Percentiles rank a stretch among this genome's conserved stretches.
phyloP scores from a whole-genome alignment of 139 green algal genomes.

The Chlorella sorokiniana region DNA sequence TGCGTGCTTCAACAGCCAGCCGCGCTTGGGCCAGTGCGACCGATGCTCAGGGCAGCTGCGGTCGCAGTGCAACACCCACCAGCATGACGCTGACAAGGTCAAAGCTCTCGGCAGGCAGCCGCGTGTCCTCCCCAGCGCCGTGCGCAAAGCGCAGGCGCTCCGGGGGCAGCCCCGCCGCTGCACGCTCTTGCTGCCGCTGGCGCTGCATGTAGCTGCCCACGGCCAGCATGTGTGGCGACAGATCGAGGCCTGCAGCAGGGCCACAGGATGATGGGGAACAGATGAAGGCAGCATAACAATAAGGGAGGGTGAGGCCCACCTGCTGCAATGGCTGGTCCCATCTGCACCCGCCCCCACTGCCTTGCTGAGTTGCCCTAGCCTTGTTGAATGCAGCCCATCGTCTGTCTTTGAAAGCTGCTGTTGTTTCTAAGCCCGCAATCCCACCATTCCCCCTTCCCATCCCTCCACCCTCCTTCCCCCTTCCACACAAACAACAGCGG shows the following conservation, averaged over 20 bases:
- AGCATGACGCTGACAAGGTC: slow-evolving; percentile 83
- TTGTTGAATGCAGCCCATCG: neutral
- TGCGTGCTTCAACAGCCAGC: neutral
- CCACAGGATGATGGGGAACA: neutral
- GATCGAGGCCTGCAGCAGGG: slow-evolving; percentile 63
- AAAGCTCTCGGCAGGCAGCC: slow-evolving; percentile 45
- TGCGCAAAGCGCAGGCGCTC: slow-evolving; percentile 66
- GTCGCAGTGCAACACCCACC: slow-evolving; percentile 24
- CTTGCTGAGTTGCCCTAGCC: neutral
- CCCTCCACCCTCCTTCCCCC: neutral
- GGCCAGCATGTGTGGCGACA: slow-evolving; percentile 77
- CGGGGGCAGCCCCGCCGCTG: slow-evolving; percentile 43
- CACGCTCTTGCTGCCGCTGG: slow-evolving; percentile 45
- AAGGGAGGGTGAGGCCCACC: neutral
- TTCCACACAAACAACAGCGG: too few relatives aligned
- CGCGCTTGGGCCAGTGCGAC: neutral
- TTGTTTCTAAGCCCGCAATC: neutral
- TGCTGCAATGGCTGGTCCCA: too few relatives aligned
- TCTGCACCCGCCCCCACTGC: neutral
- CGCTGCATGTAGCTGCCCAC: slow-evolving; percentile 64
- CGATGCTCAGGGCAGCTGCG: too few relatives aligned
- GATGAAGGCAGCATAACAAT: neutral
- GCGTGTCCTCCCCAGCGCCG: slow-evolving; percentile 64
- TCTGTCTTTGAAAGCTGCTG: neutral
- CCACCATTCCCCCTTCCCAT: neutral